These are phyloP conservation scores for Tolypocladium tropicale DNA, from an alignment of 2,329 filamentous ascomycete species.

Conservation along the genomic window DNA sequence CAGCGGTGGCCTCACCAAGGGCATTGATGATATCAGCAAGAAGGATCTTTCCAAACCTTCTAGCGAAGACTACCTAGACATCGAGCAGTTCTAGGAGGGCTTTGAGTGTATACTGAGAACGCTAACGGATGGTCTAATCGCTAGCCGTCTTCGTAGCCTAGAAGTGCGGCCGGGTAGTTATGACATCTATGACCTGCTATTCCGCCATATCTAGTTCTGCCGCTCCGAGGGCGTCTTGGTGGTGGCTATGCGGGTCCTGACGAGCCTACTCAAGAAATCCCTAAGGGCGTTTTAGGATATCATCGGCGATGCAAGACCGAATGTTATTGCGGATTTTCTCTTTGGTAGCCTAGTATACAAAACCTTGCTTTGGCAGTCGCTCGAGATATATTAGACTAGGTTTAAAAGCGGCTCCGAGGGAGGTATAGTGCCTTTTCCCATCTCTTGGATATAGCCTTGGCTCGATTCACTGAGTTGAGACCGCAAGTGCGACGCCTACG, in stretches of 20 bases:
- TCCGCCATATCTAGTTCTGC: conserved; percentile 41
- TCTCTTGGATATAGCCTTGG: conserved; percentile 71
- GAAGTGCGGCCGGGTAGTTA: conserved; percentile 52
- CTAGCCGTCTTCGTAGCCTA: conserved; percentile 67
- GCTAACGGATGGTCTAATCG: conserved; percentile 64
- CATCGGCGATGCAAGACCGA: conserved; percentile 69
- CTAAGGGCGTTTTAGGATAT: conserved; percentile 80
- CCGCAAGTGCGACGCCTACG: conserved; percentile 70
- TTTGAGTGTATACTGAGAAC: conserved; percentile 63
- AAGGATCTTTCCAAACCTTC: conserved; percentile 27
- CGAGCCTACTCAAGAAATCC: conserved; percentile 62
- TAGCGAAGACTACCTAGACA: conserved; percentile 28
- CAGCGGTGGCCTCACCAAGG: conserved; percentile 58
- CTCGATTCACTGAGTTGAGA: conserved; percentile 66
- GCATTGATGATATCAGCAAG: conserved; percentile 50
- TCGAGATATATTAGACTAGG: conserved; percentile 31
- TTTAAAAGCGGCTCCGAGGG: conserved; percentile 26
- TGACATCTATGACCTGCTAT: conserved; percentile 55
- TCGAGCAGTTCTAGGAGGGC: conserved; percentile 72
- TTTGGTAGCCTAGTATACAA: conserved; percentile 61
- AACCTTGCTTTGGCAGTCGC: conserved; percentile 49
- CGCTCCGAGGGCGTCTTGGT: conserved; percentile 49
- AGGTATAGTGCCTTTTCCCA: conserved; percentile 50
- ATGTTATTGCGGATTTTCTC: conserved; percentile 73
- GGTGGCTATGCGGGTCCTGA: conserved; percentile 60